phyloP scores from a whole-genome alignment of 768 basidiomycete genomes.

The Holtermanniella nyarrowii region DNA sequence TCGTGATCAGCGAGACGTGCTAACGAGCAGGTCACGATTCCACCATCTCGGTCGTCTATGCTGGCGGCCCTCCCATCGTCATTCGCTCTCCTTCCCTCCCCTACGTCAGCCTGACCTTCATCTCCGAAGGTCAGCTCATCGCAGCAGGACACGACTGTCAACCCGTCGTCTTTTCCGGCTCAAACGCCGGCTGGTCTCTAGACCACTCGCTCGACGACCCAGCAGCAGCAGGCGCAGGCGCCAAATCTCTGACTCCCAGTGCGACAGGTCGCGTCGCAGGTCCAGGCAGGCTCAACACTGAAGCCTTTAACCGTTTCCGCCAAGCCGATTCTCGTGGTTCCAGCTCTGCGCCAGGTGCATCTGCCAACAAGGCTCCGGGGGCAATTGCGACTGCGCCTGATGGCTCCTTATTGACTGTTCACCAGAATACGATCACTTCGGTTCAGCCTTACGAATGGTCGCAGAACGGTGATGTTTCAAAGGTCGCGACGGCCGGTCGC shows the following conservation, averaged over 20 bases:
- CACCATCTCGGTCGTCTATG: slow-evolving; percentile 83
- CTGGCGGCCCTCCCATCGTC: slow-evolving; percentile 59
- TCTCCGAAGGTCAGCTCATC: slow-evolving; percentile 65
- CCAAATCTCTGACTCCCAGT: slow-evolving; percentile 46
- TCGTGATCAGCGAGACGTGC: background rate
- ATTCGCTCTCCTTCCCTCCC: slow-evolving; percentile 73
- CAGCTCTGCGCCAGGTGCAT: slow-evolving; percentile 33
- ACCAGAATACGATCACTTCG: slow-evolving; percentile 97
- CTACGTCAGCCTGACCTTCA: slow-evolving; percentile 75
- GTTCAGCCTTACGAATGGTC: slow-evolving; percentile 63
- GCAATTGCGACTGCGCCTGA: slow-evolving; percentile 45
- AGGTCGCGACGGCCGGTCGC: slow-evolving; percentile 83
- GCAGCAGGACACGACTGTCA: slow-evolving; percentile 98
- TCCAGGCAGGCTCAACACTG: slow-evolving; percentile 70
- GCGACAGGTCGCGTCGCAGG: slow-evolving; percentile 42
- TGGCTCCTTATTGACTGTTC: slow-evolving; percentile 76
- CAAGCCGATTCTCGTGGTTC: slow-evolving; percentile 75
- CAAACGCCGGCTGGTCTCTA: slow-evolving; percentile 62
- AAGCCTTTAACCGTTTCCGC: slow-evolving; percentile 88
- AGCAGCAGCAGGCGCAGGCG: slow-evolving; percentile 44
- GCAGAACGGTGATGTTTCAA: slow-evolving; percentile 51
- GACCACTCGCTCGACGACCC: slow-evolving; percentile 77
- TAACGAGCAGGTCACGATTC: slow-evolving; percentile 77
- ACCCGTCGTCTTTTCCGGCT: slow-evolving; percentile 74
- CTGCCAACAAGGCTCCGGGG: slow-evolving; percentile 19